These are phyloP conservation scores for Suillus plorans DNA, from an alignment of 768 basidiomycete genomes.

Conservation along the genomic window DNA sequence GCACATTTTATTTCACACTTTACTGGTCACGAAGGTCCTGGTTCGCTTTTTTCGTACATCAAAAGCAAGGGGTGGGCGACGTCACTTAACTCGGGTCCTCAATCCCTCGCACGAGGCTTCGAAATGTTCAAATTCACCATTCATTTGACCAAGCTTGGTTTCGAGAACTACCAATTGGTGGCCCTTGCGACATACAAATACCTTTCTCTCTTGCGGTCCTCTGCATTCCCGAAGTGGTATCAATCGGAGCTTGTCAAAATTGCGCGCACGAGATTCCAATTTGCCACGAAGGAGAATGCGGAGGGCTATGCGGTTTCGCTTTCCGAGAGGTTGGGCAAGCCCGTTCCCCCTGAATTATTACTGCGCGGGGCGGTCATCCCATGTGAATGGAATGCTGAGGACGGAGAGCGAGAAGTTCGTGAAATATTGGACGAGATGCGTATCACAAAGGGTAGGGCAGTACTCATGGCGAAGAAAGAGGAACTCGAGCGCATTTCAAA, in stretches of 20 bases:
- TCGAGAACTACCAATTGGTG: constrained; percentile 76
- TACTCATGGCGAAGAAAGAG: constrained; percentile 77
- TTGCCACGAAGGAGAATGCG: constrained; percentile 79
- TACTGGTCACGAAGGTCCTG: constrained; percentile 89
- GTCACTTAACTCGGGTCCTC: constrained; percentile 65
- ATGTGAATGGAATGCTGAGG: constrained; percentile 67
- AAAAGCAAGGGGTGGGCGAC: constrained; percentile 90
- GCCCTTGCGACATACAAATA: constrained; percentile 77
- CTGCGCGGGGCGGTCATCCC: constrained; percentile 70
- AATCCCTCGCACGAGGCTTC: constrained; percentile 77
- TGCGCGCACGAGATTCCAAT: constrained; percentile 76
- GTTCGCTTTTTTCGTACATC: constrained; percentile 87
- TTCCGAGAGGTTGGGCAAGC: constrained; percentile 74
- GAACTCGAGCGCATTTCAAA: constrained; percentile 55
- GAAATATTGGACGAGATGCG: constrained; percentile 61
- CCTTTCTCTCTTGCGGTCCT: constrained; percentile 63
- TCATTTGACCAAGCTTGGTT: constrained; percentile 80
- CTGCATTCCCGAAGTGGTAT: constrained; percentile 59
- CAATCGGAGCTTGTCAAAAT: constrained; percentile 77
- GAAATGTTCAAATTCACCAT: constrained; percentile 86
- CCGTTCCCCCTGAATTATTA: constrained; percentile 74
- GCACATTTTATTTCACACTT: constrained; percentile 75
- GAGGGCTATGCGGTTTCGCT: constrained; percentile 79
- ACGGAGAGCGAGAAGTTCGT: constrained; percentile 51
- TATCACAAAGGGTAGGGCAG: constrained; percentile 61